phyloP scores from a whole-genome alignment of 2,329 filamentous ascomycete species.

The Rachicladosporium sp. region DNA sequence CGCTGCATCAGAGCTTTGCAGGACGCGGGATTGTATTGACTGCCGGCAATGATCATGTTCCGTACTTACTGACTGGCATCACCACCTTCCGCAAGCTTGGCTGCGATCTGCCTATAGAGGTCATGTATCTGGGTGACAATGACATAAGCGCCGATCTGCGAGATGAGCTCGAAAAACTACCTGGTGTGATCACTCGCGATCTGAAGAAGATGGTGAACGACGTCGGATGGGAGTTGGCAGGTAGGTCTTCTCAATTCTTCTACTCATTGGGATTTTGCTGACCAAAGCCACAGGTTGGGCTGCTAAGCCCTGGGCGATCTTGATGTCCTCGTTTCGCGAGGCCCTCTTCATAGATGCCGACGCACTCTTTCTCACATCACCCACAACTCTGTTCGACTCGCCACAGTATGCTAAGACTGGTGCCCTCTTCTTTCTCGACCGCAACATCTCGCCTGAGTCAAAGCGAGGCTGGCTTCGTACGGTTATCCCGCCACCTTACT shows the following conservation, averaged over 20 bases:
- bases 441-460: constrained; percentile 29
- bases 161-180: constrained; percentile 29
- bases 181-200: constrained; percentile 33
- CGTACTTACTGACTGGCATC: constrained; percentile 33
- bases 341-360: constrained; percentile 38
- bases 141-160: constrained; percentile 34
- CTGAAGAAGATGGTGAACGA: constrained; percentile 34
- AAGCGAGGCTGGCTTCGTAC: constrained; percentile 30
- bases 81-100: constrained; percentile 25
- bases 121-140: constrained; percentile 32
- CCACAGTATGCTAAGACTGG: constrained; percentile 30
- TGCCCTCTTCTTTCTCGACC: constrained; percentile 36
- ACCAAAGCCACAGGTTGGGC: constrained; percentile 27
- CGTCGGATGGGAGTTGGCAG: constrained; percentile 30
- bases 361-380: constrained; percentile 31
- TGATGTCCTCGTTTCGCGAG: constrained; percentile 36
- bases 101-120: constrained; percentile 28
- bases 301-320: constrained; percentile 35
- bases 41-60: constrained; percentile 32
- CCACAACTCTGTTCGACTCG: constrained; percentile 31
- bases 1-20: constrained; percentile 30
- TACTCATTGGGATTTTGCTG: neutral
- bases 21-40: constrained; percentile 35
- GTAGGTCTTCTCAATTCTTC: neutral
- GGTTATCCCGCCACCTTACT: constrained; percentile 33